These are phyloP conservation scores for Annona cherimola DNA, from an alignment of 164 flowering plant genomes.

Conservation along the genomic window DNA sequence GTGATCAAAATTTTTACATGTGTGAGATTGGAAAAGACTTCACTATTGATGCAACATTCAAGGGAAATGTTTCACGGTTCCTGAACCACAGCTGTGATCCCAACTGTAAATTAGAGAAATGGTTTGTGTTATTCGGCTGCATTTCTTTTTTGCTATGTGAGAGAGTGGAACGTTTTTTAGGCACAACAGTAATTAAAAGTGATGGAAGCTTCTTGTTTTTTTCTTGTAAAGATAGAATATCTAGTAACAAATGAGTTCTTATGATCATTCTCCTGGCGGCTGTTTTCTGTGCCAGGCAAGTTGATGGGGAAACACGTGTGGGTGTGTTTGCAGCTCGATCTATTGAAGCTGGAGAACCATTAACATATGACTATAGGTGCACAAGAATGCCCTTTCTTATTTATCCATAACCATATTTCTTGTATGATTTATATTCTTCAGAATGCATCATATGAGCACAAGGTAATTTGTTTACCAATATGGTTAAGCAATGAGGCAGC, in stretches of 20 bases:
- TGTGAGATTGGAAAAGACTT: constrained; percentile 87
- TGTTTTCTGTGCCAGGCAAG: constrained; percentile 52
- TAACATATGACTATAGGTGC: constrained; percentile 91
- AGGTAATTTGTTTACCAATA: not conserved
- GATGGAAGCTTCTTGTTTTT: not conserved
- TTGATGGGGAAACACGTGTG: constrained; percentile 84
- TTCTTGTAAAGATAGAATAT: not conserved
- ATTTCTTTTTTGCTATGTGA: not conserved
- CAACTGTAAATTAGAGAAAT: constrained; percentile 82
- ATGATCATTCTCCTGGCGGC: not conserved
- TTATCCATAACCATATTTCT: not conserved
- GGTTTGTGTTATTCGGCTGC: constrained; percentile 38
- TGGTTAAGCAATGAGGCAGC: not conserved
- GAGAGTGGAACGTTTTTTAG: not conserved
- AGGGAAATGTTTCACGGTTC: constrained; percentile 80
- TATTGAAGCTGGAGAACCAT: constrained; percentile 68
- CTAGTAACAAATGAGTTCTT: not conserved
- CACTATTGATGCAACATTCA: constrained; percentile 91
- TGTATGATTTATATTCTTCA: not conserved
- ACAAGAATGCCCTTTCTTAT: not conserved
- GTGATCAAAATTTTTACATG: constrained; percentile 77
- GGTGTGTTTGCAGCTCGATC: constrained; percentile 83
- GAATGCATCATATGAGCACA: not conserved
- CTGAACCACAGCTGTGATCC: constrained; percentile 92
- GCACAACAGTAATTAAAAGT: not conserved